Percentiles rank a stretch among this genome's conserved stretches.
Evolutionary conservation across 164 flowering plant species (phyloP).

Genomic region (Houttuynia cordata): DNA sequence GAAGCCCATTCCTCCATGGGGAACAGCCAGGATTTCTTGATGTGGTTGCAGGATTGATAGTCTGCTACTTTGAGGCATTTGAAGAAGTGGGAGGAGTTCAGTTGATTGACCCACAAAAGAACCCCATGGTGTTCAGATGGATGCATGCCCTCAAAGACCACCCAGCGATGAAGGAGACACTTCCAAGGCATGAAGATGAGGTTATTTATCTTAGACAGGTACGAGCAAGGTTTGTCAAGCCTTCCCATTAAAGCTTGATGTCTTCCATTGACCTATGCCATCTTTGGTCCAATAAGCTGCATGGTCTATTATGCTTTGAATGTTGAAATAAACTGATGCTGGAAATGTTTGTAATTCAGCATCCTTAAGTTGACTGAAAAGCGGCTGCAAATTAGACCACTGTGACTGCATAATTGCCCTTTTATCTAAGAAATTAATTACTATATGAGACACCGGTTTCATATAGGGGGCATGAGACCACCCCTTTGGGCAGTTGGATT

Average conservation of each 20-base stretch:
- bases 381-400: too few relatives aligned
- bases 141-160: background rate
- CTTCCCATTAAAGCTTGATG: background rate
- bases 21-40: slow-evolving; percentile 3
- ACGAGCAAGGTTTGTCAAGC: background rate
- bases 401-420: too few relatives aligned
- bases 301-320: too few relatives aligned
- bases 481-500: too few relatives aligned
- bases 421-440: too few relatives aligned
- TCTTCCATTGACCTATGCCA: too few relatives aligned
- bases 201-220: background rate
- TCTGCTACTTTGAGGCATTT: background rate
- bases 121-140: background rate
- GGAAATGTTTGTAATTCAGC: too few relatives aligned
- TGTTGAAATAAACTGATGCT: too few relatives aligned
- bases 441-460: too few relatives aligned
- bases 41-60: background rate
- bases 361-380: too few relatives aligned
- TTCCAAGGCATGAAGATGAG: background rate
- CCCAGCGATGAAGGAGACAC: slow-evolving; percentile 3
- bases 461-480: too few relatives aligned
- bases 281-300: too few relatives aligned
- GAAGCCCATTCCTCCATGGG: slow-evolving; percentile 3
- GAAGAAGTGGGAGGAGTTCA: background rate
- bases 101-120: slow-evolving; percentile 3